Percentiles rank a stretch among this genome's conserved stretches.
Evolutionary conservation across 2,329 filamentous ascomycete genomes (phyloP).

Genomic region (Epichloe gansuensis): DNA sequence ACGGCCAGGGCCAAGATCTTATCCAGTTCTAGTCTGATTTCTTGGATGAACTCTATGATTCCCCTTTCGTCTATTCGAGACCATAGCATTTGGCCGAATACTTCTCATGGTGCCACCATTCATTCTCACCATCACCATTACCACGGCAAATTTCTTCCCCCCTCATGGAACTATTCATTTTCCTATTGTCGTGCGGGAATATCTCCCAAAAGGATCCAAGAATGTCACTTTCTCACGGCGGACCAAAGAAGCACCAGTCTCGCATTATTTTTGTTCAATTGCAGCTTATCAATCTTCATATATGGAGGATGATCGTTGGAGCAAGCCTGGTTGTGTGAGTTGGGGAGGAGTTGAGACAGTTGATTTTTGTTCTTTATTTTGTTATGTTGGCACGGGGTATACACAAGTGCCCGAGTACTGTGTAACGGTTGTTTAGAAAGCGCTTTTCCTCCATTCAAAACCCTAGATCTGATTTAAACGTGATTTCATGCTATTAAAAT

Average conservation of each 20-base stretch:
- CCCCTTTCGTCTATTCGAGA: background rate
- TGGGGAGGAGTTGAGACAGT: background rate
- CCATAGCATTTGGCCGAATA: background rate
- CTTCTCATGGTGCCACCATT: background rate
- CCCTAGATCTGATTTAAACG: constrained; percentile 19
- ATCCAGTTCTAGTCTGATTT: constrained; percentile 43
- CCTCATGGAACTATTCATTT: background rate
- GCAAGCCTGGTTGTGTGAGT: background rate
- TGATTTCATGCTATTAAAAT: constrained; percentile 4
- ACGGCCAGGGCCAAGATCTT: constrained; percentile 41
- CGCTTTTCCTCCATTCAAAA: constrained; percentile 19
- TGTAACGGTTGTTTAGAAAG: constrained; percentile 18
- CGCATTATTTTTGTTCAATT: background rate
- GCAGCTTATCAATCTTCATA: background rate
- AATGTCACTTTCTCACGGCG: background rate
- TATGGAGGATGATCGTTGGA: background rate
- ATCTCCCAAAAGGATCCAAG: background rate
- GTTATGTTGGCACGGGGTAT: background rate
- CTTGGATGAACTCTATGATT: background rate
- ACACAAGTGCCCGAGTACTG: constrained; percentile 2
- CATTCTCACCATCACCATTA: background rate
- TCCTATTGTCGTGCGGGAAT: background rate
- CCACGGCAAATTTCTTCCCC: background rate
- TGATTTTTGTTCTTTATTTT: background rate
- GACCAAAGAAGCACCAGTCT: background rate